phyloP scores from a whole-genome alignment of 441 rosid species.

The Daphne laureola region DNA sequence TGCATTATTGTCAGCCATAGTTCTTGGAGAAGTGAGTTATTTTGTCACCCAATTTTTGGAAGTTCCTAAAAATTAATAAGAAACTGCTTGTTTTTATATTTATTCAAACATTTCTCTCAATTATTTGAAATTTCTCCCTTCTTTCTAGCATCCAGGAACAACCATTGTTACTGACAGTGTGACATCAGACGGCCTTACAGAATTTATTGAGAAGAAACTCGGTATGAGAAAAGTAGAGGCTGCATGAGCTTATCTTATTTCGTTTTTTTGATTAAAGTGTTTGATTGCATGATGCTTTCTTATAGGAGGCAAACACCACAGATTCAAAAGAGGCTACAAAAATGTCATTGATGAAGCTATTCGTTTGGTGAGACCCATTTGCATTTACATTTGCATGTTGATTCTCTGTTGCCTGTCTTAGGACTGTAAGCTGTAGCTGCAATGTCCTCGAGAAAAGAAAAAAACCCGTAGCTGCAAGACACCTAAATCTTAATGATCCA shows the following conservation, averaged over 20 bases:
- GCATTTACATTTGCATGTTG: not conserved
- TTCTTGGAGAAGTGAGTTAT: constrained; percentile 80
- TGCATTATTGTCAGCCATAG: constrained; percentile 90
- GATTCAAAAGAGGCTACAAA: constrained; percentile 95
- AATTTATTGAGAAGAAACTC: constrained; percentile 81
- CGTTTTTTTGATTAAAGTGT: constrained; percentile 7
- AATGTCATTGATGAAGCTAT: constrained; percentile 97
- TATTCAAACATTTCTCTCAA: constrained; percentile 3
- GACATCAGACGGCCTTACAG: constrained; percentile 86
- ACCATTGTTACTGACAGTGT: constrained; percentile 96
- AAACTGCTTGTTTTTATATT: not conserved
- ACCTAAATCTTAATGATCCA: too few relatives aligned
- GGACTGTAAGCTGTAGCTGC: too few relatives aligned
- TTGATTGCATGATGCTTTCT: constrained; percentile 15
- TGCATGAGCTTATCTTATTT: constrained; percentile 7
- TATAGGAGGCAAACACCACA: constrained; percentile 89
- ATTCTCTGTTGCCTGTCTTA: too few relatives aligned
- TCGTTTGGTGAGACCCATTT: constrained; percentile 59
- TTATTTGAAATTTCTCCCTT: constrained; percentile 11
- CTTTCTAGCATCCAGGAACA: constrained; percentile 79
- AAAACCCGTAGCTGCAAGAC: too few relatives aligned
- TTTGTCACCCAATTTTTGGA: constrained; percentile 8
- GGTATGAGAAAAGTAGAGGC: constrained; percentile 37
- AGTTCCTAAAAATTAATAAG: not conserved
- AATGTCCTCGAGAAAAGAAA: too few relatives aligned